These are phyloP conservation scores for Globisporangium okanoganense DNA, from an alignment of 352 stramenopile genomes.

Conservation along the genomic window DNA sequence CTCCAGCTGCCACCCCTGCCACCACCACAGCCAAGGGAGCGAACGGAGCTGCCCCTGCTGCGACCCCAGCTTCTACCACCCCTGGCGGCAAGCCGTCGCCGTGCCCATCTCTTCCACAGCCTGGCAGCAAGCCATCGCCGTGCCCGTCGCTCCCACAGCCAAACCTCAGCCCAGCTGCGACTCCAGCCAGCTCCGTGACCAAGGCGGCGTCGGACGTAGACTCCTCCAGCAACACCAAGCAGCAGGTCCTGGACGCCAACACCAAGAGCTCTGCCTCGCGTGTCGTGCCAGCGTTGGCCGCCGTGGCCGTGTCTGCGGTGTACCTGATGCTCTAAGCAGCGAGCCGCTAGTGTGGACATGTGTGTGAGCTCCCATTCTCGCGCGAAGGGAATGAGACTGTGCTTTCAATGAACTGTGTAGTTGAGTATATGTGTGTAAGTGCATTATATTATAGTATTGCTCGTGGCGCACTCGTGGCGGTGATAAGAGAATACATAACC, in stretches of 20 bases:
- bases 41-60: too few relatives aligned
- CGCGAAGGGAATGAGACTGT: neutral
- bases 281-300: conserved; percentile 24
- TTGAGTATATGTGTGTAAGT: conserved; percentile 12
- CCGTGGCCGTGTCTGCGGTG: conserved; percentile 29
- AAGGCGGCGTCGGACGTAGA: conserved; percentile 14
- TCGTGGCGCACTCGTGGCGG: neutral
- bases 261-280: conserved; percentile 32
- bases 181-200: conserved; percentile 14
- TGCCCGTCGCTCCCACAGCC: conserved; percentile 29
- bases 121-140: conserved; percentile 15
- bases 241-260: conserved; percentile 28
- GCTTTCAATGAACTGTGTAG: conserved; percentile 11
- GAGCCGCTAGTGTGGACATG: neutral
- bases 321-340: conserved; percentile 42
- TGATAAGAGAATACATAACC: conserved; percentile 11
- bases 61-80: conserved; percentile 8
- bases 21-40: too few relatives aligned
- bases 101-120: conserved; percentile 25
- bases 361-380: neutral
- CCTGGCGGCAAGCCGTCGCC: conserved; percentile 17
- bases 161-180: conserved; percentile 14
- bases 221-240: conserved; percentile 15
- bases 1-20: neutral
- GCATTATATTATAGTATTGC: conserved; percentile 16